Evolutionary conservation across 805 yeast species (phyloP).

Genomic region (Candida broadrunensis): DNA sequence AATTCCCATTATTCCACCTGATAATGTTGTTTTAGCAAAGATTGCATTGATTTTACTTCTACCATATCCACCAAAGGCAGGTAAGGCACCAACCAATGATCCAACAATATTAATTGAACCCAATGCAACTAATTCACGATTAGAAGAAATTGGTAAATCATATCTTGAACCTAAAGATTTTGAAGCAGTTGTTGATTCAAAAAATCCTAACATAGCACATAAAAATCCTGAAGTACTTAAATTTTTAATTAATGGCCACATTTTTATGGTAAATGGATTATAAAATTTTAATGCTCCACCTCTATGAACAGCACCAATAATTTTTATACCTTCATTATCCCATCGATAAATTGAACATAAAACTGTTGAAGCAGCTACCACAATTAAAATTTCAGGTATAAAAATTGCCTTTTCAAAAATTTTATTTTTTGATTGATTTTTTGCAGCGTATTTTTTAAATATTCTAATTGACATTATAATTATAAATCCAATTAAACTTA

Average conservation of each 20-base stretch:
- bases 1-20: constrained; percentile 82
- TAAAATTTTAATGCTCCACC: constrained; percentile 45
- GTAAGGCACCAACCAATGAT: constrained; percentile 68
- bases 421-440: constrained; percentile 6
- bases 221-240: constrained; percentile 68
- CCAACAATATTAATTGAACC: constrained; percentile 72
- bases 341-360: constrained; percentile 49
- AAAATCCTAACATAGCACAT: constrained; percentile 83
- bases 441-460: constrained; percentile 30
- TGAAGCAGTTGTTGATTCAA: constrained; percentile 91
- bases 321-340: constrained; percentile 53
- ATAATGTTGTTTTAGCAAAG: constrained; percentile 77
- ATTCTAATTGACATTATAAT: constrained; percentile 41
- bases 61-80: constrained; percentile 96
- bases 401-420: constrained; percentile 45
- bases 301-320: constrained; percentile 66
- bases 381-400: constrained; percentile 80
- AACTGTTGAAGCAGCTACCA: constrained; percentile 61
- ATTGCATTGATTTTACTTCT: constrained; percentile 85
- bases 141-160: constrained; percentile 72
- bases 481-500: constrained; percentile 57
- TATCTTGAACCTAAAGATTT: constrained; percentile 77
- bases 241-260: constrained; percentile 49
- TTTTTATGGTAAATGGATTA: constrained; percentile 54
- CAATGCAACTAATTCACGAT: constrained; percentile 86